Percentiles rank a stretch among this genome's conserved stretches.
Conservation (phyloP, 805 yeast species). For the Hemisphaericaspora nanyangensis region DNA sequence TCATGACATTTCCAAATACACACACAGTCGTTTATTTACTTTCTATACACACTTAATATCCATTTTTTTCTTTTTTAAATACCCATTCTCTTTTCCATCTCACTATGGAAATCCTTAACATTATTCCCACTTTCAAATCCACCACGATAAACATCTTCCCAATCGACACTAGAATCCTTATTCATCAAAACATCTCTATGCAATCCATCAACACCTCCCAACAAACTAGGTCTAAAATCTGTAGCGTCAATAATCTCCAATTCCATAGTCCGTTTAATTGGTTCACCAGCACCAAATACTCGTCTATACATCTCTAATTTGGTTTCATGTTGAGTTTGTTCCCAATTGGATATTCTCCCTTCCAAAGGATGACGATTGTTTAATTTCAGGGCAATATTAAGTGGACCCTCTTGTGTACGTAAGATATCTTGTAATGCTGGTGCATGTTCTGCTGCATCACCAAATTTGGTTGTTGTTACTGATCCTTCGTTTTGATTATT, state of each 20-base stretch:
- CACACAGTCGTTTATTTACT: no score
- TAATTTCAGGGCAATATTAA: constrained; percentile 54
- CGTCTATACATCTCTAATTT: constrained; percentile 77
- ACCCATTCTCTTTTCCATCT: constrained; percentile 64
- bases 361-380: constrained; percentile 87
- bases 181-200: constrained; percentile 78
- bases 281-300: constrained; percentile 89
- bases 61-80: no score
- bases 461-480: constrained; percentile 50
- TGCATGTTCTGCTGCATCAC: constrained; percentile 59
- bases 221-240: constrained; percentile 61
- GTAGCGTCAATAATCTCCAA: constrained; percentile 64
- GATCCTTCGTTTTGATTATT: constrained; percentile 39
- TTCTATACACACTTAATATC: no score
- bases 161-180: constrained; percentile 74
- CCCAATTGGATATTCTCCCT: constrained; percentile 74
- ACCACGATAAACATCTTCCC: constrained; percentile 88
- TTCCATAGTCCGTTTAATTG: constrained; percentile 90
- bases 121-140: constrained; percentile 40
- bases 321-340: constrained; percentile 62
- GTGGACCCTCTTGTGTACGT: constrained; percentile 63
- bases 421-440: constrained; percentile 69
- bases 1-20: no score
- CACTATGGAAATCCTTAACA: constrained; percentile 61
- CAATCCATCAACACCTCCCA: constrained; percentile 56